Percentiles rank a stretch among this genome's conserved stretches.
phyloP scores from a whole-genome alignment of 306 rosid genomes.

The Dryas octopetala region DNA sequence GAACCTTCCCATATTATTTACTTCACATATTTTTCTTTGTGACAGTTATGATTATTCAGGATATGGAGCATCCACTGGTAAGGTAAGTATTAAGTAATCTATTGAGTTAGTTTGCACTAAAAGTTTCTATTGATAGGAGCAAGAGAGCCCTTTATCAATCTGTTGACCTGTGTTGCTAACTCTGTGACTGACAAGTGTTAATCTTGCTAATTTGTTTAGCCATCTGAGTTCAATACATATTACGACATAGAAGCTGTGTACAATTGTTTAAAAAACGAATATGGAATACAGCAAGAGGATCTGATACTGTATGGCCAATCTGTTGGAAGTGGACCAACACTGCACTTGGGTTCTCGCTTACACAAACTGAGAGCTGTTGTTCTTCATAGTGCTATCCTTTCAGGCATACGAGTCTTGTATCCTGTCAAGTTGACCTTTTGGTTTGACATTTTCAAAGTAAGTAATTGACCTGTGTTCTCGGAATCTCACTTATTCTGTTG shows the following conservation, averaged over 20 bases:
- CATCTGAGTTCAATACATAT: slow-evolving; percentile 93
- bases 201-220: slow-evolving; percentile 49
- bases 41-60: slow-evolving; percentile 98
- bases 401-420: slow-evolving; percentile 89
- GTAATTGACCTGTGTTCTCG: slow-evolving; percentile 27
- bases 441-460: slow-evolving; percentile 96
- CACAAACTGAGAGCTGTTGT: slow-evolving; percentile 86
- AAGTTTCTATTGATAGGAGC: too few relatives aligned
- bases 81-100: slow-evolving; percentile 54
- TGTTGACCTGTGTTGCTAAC: slow-evolving; percentile 17
- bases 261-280: slow-evolving; percentile 75
- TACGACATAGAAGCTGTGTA: slow-evolving; percentile 93
- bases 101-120: neutral
- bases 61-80: slow-evolving; percentile 90
- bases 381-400: slow-evolving; percentile 96
- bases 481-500: neutral
- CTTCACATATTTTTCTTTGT: slow-evolving; percentile 28
- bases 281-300: slow-evolving; percentile 82
- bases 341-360: slow-evolving; percentile 79
- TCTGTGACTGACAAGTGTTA: slow-evolving; percentile 25
- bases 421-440: slow-evolving; percentile 93
- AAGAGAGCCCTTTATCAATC: neutral
- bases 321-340: slow-evolving; percentile 96
- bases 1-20: slow-evolving; percentile 18
- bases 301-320: slow-evolving; percentile 93